A percentile compares a stretch with the other conserved stretches of the same genome.
Conservation (phyloP, 1,284 basidiomycete species). For the Athelia sp. region DNA sequence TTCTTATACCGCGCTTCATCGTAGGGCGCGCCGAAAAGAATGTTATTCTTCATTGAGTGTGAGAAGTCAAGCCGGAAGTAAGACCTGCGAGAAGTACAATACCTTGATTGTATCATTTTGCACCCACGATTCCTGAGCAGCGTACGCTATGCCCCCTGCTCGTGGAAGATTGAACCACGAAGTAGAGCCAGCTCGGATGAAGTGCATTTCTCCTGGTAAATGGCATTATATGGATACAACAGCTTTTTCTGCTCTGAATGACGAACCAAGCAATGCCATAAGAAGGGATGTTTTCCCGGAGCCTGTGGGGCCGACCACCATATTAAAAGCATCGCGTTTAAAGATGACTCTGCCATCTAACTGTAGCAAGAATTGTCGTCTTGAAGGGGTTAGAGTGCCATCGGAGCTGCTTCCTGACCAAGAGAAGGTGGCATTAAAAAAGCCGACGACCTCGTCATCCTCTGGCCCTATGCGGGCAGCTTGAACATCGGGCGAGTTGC, state of each 20-base stretch:
- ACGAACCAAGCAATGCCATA: slow-evolving; percentile 41
- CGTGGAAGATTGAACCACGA: slow-evolving; percentile 53
- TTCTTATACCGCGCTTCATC: slow-evolving; percentile 70
- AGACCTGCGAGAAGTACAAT: neutral
- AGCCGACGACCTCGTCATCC: slow-evolving; percentile 24
- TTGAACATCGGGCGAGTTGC: too few species aligned
- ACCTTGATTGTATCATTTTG: slow-evolving; percentile 43
- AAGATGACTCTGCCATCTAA: slow-evolving; percentile 53
- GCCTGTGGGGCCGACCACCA: slow-evolving; percentile 57
- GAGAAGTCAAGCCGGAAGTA: neutral
- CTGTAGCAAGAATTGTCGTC: slow-evolving; percentile 35
- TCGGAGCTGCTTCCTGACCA: slow-evolving; percentile 25
- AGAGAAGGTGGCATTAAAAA: slow-evolving; percentile 35
- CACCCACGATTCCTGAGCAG: slow-evolving; percentile 65
- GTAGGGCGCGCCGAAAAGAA: slow-evolving; percentile 76
- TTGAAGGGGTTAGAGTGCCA: slow-evolving; percentile 21
- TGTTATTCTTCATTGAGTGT: slow-evolving; percentile 53
- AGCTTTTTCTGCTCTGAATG: too few species aligned
- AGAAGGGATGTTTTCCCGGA: slow-evolving; percentile 42
- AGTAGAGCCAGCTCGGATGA: slow-evolving; percentile 34
- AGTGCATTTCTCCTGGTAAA: slow-evolving; percentile 34
- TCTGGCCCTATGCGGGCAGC: too few species aligned
- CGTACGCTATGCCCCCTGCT: slow-evolving; percentile 53
- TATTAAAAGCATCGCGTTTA: slow-evolving; percentile 46
- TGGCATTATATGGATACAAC: too few species aligned